These are phyloP conservation scores for Baorangia bicolor DNA, from an alignment of 768 basidiomycete genomes.

Conservation along the genomic window DNA sequence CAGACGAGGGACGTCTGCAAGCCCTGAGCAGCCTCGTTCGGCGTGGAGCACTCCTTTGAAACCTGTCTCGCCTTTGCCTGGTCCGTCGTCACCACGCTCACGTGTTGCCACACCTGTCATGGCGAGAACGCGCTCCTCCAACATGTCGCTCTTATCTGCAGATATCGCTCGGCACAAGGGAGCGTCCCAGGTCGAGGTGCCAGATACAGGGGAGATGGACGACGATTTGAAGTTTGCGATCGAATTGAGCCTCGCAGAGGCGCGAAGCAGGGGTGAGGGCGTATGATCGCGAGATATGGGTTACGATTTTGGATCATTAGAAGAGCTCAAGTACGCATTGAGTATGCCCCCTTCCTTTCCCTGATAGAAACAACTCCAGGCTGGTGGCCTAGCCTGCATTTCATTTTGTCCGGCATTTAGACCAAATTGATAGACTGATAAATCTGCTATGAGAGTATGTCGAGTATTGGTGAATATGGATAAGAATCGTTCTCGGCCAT, in stretches of 20 bases:
- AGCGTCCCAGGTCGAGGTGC: not conserved
- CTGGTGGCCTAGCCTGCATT: no score
- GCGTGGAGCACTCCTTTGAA: conserved; percentile 43
- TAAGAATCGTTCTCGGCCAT: not conserved
- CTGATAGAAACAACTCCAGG: no score
- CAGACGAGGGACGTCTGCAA: conserved; percentile 16
- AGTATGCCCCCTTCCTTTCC: not conserved
- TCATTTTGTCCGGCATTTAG: no score
- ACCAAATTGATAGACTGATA: no score
- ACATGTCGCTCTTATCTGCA: conserved; percentile 15
- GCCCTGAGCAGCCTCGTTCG: conserved; percentile 21
- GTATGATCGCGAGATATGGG: conserved; percentile 3
- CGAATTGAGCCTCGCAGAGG: conserved; percentile 68
- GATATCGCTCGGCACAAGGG: conserved; percentile 9
- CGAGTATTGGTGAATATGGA: not conserved
- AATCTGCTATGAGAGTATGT: no score
- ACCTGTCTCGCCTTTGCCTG: conserved; percentile 14
- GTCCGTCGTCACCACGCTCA: conserved; percentile 17
- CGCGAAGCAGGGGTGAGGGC: conserved; percentile 9
- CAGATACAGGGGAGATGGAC: conserved; percentile 45
- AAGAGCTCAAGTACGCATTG: not conserved
- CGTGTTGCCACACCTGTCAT: conserved; percentile 10
- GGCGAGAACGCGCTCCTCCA: conserved; percentile 4
- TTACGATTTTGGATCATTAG: not conserved
- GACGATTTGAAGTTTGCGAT: conserved; percentile 65